Conservation (phyloP, 2,329 filamentous ascomycete genomes). For the Curvularia sp. region DNA sequence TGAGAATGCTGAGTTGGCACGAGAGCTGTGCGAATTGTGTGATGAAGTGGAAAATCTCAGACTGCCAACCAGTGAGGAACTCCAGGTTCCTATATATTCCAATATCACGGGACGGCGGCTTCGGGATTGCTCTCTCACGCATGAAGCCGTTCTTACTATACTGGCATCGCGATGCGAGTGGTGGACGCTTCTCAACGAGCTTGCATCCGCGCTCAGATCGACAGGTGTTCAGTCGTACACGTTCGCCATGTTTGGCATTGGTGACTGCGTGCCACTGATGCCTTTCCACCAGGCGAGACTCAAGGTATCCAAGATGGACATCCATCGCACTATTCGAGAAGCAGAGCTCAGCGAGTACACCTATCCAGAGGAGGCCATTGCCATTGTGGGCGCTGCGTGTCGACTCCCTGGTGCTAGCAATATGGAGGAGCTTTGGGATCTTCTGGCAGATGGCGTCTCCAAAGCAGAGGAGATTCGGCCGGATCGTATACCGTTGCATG, state of each 20-base stretch:
- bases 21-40: slow-evolving; percentile 18
- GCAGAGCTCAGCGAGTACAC: slow-evolving; percentile 14
- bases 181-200: slow-evolving; percentile 26
- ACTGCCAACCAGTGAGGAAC: slow-evolving; percentile 18
- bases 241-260: slow-evolving; percentile 33
- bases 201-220: slow-evolving; percentile 26
- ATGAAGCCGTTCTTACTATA: slow-evolving; percentile 27
- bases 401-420: slow-evolving; percentile 20
- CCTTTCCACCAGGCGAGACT: slow-evolving; percentile 24
- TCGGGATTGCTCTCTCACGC: slow-evolving; percentile 10
- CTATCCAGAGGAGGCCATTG: slow-evolving; percentile 20
- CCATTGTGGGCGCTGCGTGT: slow-evolving; percentile 22
- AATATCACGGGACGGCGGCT: slow-evolving; percentile 22
- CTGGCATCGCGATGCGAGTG: slow-evolving; percentile 33
- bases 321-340: slow-evolving; percentile 10
- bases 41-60: slow-evolving; percentile 16
- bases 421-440: slow-evolving; percentile 25
- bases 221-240: slow-evolving; percentile 17
- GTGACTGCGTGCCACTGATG: slow-evolving; percentile 28
- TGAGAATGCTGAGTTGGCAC: slow-evolving; percentile 27
- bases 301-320: slow-evolving; percentile 21
- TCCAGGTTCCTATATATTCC: slow-evolving; percentile 24
- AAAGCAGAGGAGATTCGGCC: slow-evolving; percentile 15
- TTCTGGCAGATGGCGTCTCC: slow-evolving; percentile 15
- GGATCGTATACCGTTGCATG: slow-evolving; percentile 13